Evolutionary conservation across 2,329 filamentous ascomycete genomes (phyloP), one percentile per base, ranked within the genome.

Genomic region (Westerdykella aurantiaca): DNA sequence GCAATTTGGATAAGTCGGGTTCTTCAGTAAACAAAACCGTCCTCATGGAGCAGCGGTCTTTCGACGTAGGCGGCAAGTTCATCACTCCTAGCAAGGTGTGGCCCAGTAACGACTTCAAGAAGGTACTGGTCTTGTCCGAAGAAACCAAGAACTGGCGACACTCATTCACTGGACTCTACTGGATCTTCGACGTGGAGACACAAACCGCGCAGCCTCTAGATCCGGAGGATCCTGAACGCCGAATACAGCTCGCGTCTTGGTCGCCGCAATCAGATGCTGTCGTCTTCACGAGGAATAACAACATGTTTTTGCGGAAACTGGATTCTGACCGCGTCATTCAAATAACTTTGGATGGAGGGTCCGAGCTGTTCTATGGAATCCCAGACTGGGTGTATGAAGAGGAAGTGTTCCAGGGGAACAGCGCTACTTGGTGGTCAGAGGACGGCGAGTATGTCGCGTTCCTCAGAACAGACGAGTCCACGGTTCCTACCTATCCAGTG

Each of bases 371-470:
- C 68, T 96, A 98, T 58, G 93, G 93, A 14, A 81, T 96, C 16
- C 93, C 93, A 0, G 94, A 98, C 66, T 98, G 93, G 93, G 93
- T 97, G 0, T 95, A 95, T 58, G 88, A 94, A 61, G 82, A 85
- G 57, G 88, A 95, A 65, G 88, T 95, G 3, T 87, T 97, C 49
- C 68, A 73, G 12, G 84, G 80, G 1, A 86, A 87, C 55, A 88
- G 80, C 48, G 91, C 87, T 5, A 94, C 90, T 1, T 98, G 94
- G 93, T 98, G 90, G 90, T 91, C 88, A 29, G 78, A 83, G 31
- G 88, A 94, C 63, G 93, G 90, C 41, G 85, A 88, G 57, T 95
- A 86, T 62, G 71, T 98, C 46, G 88, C 93, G 17, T 98, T 95
- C 66, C 72, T 98, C 47, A 83, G 89, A 23, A 98, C 93, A 5